Evolutionary conservation across 306 rosid species (phyloP).

Genomic region (Sphenostylis stenocarpa): DNA sequence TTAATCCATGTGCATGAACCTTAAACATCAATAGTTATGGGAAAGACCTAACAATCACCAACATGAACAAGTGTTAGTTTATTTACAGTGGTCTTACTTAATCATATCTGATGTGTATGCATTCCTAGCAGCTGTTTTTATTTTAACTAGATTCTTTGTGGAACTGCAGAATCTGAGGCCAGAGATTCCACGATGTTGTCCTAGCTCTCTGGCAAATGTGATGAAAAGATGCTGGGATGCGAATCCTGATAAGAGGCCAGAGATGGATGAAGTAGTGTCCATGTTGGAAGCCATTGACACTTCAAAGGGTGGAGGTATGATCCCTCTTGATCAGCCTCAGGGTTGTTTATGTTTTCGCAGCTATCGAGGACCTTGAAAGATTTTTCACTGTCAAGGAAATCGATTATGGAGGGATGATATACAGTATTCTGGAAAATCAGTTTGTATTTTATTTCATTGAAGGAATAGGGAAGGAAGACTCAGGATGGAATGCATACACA

Average conservation of each 20-base stretch:
- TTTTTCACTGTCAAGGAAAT: conserved; percentile 33
- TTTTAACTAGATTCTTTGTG: conserved; percentile 15
- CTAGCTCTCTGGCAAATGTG: conserved; percentile 93
- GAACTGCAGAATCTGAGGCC: conserved; percentile 92
- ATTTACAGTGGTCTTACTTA: not conserved
- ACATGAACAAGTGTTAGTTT: not conserved
- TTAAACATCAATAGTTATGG: not conserved
- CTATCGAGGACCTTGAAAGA: conserved; percentile 80
- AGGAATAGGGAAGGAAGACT: conserved; percentile 44
- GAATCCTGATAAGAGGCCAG: conserved; percentile 91
- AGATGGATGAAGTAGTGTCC: conserved; percentile 92
- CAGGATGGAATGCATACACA: conserved; percentile 40
- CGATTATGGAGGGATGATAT: conserved; percentile 8
- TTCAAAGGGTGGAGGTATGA: conserved; percentile 97
- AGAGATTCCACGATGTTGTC: conserved; percentile 96
- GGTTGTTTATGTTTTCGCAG: conserved; percentile 87
- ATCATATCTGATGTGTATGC: not conserved
- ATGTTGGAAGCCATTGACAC: conserved; percentile 95
- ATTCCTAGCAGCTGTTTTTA: not conserved
- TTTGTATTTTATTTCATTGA: conserved; percentile 51
- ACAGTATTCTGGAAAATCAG: conserved; percentile 39
- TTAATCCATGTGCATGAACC: not conserved
- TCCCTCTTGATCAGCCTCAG: conserved; percentile 83
- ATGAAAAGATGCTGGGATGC: conserved; percentile 99
- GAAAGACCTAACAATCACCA: not conserved